A percentile compares a stretch with the other conserved stretches of the same genome.
Conservation (phyloP, 768 basidiomycete species). For the Mycena amicta region DNA sequence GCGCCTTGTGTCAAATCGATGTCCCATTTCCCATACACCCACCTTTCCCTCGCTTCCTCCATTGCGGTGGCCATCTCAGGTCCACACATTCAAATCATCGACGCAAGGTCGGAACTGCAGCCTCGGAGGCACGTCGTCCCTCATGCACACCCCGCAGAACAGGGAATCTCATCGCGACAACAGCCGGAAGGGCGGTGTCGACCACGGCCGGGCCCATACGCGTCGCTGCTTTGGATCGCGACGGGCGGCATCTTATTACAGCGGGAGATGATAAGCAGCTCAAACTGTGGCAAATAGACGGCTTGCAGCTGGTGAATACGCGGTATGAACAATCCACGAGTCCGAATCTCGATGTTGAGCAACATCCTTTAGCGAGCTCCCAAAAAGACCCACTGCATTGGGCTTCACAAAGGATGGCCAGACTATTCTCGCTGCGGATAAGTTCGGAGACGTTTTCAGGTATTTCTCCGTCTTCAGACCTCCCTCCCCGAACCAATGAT, state of each 20-base stretch:
- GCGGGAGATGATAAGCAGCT: conserved; percentile 81
- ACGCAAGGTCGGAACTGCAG: conserved; percentile 48
- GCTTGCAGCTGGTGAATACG: conserved; percentile 57
- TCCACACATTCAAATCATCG: conserved; percentile 62
- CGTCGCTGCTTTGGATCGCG: conserved; percentile 54
- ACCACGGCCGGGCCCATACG: conserved; percentile 56
- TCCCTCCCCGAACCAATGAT: background rate
- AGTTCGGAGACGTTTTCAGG: conserved; percentile 94
- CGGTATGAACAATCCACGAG: conserved; percentile 46
- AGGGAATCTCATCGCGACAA: conserved; percentile 53
- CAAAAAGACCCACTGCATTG: conserved; percentile 80
- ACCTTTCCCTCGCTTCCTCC: conserved; percentile 41
- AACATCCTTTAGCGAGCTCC: conserved; percentile 62
- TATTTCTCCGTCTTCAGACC: conserved; percentile 29
- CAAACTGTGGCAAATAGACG: conserved; percentile 70
- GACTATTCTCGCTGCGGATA: conserved; percentile 84
- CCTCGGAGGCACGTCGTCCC: conserved; percentile 3
- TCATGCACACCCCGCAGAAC: conserved; percentile 41
- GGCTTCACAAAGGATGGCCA: conserved; percentile 60
- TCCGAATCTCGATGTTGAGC: conserved; percentile 3
- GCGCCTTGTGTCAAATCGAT: too few species aligned
- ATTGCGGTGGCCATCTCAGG: conserved; percentile 54
- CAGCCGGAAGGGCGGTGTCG: conserved; percentile 36
- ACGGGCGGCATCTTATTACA: conserved; percentile 55
- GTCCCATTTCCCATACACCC: conserved; percentile 43